Base-by-base conservation (phyloP, 2,329 filamentous ascomycete species). In the Aspergillus eucalypticola region DNA sequence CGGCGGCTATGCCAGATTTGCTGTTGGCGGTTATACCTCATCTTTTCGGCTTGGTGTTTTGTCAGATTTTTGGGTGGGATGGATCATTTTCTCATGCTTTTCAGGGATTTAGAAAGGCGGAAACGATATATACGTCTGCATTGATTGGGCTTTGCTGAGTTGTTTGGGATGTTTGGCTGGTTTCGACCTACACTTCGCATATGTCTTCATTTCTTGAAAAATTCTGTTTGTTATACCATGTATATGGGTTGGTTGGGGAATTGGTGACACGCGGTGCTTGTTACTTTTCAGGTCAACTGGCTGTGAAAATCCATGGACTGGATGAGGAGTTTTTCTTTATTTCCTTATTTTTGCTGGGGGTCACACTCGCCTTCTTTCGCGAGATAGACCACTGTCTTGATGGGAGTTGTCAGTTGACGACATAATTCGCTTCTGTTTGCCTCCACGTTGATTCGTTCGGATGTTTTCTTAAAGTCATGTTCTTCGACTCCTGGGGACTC, bases 111-210 rank as follows among this genome's bases (percentile, higher is more conserved):
- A 77, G 75, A 73, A 69, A 76, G 75, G 74, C 73, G 75, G 75
- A 75, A 76, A 77, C 73, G 75, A 77, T 76, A 76, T 76, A 76
- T 72, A 77, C 74, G 75, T 77, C 72, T 77, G 75, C 75, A 77
- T 77, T 72, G 70, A 67, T 73, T 75, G 73, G 74, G 71, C 67
- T 70, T 65, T 73, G 70, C 71, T 73, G 71, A 69, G 68, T 69
- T 69, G 67, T 66, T 72, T 67, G 71, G 70, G 61, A 68, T 72
- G 61, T 68, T 68, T 71, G 65, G 67, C 66, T 59, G 60, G 58
- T 63, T 67, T 66, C 65, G 61, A 63, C 41, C 62, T 63, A 48
- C 59, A 52, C 53, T 63, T 67, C 52, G 58, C 64, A 65, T 63
- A 46, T 66, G 64, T 69, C 61, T 63, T 67, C 68, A 66, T 66